Base-by-base conservation (phyloP, 2,329 filamentous ascomycete species). In the Fusarium incarnatum region DNA sequence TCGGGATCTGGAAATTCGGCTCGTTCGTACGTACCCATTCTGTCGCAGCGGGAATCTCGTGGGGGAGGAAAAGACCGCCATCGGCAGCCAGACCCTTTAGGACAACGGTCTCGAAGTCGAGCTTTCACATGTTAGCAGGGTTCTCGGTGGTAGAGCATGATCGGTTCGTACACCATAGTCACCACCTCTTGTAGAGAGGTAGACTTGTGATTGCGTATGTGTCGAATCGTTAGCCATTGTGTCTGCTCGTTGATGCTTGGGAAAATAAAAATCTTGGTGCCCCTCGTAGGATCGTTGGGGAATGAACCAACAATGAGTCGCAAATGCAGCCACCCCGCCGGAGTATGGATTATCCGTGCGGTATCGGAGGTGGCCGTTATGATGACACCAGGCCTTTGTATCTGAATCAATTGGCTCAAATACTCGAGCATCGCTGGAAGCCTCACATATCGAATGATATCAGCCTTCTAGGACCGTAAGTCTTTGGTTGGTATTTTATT, bases 31-130 rank as follows among this genome's bases (percentile, higher is more conserved):
- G 47, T 32, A 73, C 70, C 89, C 91, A 93, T 78, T 89, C 84
- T 60, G 78, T 78, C 59, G 88, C 88, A 6, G 83, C 79, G 16
- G 93, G 93, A 67, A 95, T 91, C 66, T 91, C 86, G 78, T 97
- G 91, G 32, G 94, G 94, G 64, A 97, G 91, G 83, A 94, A 97
- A 23, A 97, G 89, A 50, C 94, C 94, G 58, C 93, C 92, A 76
- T 97, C 94, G 30, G 88, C 85, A 58, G 93, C 94, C 60, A 97
- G 88, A 47, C 94, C 94, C 80, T 97, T 95, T 65, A 97, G 85
- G 40, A 97, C 93, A 46, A 94, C 93, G 54, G 93, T 89, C 81
- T 97, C 94, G 78, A 97, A 97, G 53, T 92, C 93, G 73, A 96
- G 86, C 91, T 94, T 71, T 25, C 12, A 67, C 42, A 8, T 42